Evolutionary conservation across 495 filamentous ascomycete species (phyloP).

Genomic region (Podospora appendiculata): DNA sequence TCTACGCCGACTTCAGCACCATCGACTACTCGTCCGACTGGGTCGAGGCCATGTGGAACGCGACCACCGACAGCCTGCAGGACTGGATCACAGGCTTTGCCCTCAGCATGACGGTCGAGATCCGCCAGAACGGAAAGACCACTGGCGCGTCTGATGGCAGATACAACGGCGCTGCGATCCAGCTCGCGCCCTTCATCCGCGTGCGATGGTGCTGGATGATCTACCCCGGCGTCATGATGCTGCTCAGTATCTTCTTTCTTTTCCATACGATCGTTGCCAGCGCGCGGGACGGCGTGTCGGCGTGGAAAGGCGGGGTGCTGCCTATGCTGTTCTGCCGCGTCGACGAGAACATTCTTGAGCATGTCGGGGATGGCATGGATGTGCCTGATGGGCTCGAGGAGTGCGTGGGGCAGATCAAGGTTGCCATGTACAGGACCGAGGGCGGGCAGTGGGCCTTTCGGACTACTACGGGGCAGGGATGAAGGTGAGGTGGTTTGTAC

Average conservation of each 20-base stretch:
- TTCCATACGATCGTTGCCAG: slow-evolving; percentile 24
- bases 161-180: slow-evolving; percentile 23
- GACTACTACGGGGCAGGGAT: neutral
- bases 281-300: slow-evolving; percentile 24
- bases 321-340: slow-evolving; percentile 32
- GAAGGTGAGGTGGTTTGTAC: neutral
- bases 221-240: slow-evolving; percentile 28
- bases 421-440: slow-evolving; percentile 23
- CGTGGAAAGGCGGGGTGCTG: slow-evolving; percentile 29
- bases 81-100: slow-evolving; percentile 24
- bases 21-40: slow-evolving; percentile 30
- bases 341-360: slow-evolving; percentile 23
- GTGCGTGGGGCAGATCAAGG: slow-evolving; percentile 18
- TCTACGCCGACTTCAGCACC: slow-evolving; percentile 12
- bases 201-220: slow-evolving; percentile 32
- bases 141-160: neutral
- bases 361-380: slow-evolving; percentile 26
- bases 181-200: slow-evolving; percentile 21
- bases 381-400: slow-evolving; percentile 24
- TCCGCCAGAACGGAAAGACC: slow-evolving; percentile 19
- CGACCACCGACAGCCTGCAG: slow-evolving; percentile 13
- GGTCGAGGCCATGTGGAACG: slow-evolving; percentile 29
- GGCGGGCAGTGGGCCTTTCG: slow-evolving; percentile 29
- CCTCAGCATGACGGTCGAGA: slow-evolving; percentile 24
- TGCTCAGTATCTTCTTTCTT: slow-evolving; percentile 26